These are phyloP conservation scores for Psilocybe cyanescens DNA, from an alignment of 768 basidiomycete genomes.

Conservation along the genomic window DNA sequence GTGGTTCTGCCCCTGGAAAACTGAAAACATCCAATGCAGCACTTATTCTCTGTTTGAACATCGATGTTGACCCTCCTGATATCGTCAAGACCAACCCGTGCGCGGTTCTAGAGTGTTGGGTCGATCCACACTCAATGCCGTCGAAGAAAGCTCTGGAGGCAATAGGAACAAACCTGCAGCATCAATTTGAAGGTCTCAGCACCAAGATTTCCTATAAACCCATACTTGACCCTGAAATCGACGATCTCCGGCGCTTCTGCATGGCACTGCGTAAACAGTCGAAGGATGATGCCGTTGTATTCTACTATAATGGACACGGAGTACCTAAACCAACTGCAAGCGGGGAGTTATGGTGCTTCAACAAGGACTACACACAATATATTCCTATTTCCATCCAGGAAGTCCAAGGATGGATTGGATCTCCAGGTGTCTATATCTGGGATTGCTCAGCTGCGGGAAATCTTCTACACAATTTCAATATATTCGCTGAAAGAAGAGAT, in stretches of 20 bases:
- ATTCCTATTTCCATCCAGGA: conserved; percentile 96
- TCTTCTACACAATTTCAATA: conserved; percentile 87
- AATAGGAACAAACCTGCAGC: conserved; percentile 90
- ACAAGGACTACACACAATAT: conserved; percentile 96
- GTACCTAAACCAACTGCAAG: conserved; percentile 96
- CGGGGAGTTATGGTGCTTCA: conserved; percentile 99
- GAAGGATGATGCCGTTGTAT: conserved; percentile 91
- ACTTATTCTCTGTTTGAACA: conserved; percentile 91
- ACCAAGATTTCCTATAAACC: conserved; percentile 95
- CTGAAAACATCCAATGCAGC: conserved; percentile 91
- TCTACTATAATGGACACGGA: conserved; percentile 99
- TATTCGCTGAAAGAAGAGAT: conserved; percentile 75
- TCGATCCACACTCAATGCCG: conserved; percentile 92
- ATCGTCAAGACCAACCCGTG: conserved; percentile 97
- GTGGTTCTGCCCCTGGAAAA: conserved; percentile 78
- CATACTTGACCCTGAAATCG: conserved; percentile 92
- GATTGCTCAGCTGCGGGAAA: conserved; percentile 98
- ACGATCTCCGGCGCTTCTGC: conserved; percentile 90
- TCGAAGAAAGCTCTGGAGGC: conserved; percentile 93
- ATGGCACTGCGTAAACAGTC: conserved; percentile 82
- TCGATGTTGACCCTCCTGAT: conserved; percentile 97
- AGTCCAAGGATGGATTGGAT: conserved; percentile 91
- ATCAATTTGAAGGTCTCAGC: conserved; percentile 95
- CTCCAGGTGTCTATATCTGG: conserved; percentile 98
- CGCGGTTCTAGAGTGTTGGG: conserved; percentile 95